phyloP scores from a whole-genome alignment of 2,329 filamentous ascomycete genomes.

The Phialophora expanda region DNA sequence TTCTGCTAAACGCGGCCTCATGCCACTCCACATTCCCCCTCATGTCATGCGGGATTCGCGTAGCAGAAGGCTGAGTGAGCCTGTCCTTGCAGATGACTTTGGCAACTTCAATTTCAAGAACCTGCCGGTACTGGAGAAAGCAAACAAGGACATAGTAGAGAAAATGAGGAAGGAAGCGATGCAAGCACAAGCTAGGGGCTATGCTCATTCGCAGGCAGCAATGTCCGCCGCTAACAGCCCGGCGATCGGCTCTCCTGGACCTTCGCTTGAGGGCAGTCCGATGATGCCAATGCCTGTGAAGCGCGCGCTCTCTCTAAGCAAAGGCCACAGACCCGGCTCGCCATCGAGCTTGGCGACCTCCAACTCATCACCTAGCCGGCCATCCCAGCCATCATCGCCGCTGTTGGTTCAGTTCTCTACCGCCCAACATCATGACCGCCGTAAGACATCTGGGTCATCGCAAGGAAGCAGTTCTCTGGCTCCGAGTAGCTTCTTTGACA shows the following conservation, averaged over 20 bases:
- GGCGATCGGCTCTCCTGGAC: constrained; percentile 62
- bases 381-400: constrained; percentile 83
- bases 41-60: constrained; percentile 86
- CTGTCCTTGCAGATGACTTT: constrained; percentile 87
- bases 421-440: constrained; percentile 77
- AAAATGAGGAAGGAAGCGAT: constrained; percentile 91
- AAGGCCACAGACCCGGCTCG: constrained; percentile 81
- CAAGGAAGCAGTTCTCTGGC: constrained; percentile 69
- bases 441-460: constrained; percentile 90
- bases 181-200: constrained; percentile 65
- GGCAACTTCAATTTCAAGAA: constrained; percentile 98
- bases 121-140: constrained; percentile 91
- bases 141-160: constrained; percentile 98
- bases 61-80: constrained; percentile 86
- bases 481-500: constrained; percentile 73
- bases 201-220: constrained; percentile 48
- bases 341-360: constrained; percentile 79
- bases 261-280: constrained; percentile 82
- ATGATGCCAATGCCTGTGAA: constrained; percentile 79
- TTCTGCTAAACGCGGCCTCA: constrained; percentile 84
- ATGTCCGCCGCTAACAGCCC: constrained; percentile 45
- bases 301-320: constrained; percentile 80
- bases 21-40: constrained; percentile 94
- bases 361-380: constrained; percentile 84
- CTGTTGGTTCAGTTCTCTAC: constrained; percentile 96